phyloP scores from a whole-genome alignment of 345 rosid species.

The Linum lewisii region DNA sequence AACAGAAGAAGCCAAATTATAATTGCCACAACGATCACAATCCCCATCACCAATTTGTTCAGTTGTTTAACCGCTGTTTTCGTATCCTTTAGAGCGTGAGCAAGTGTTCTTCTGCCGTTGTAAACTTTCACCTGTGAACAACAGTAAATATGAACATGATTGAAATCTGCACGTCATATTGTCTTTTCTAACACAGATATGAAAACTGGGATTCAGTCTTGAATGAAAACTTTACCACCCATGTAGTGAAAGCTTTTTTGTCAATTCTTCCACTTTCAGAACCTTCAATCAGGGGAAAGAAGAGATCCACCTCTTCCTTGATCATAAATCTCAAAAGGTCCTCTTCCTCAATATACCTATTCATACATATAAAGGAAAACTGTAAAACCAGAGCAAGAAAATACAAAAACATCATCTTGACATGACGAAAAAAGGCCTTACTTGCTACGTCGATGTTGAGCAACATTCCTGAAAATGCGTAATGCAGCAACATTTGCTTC shows the following conservation, averaged over 20 bases:
- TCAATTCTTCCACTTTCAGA: background rate
- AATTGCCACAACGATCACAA: background rate
- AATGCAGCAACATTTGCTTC: constrained; percentile 70
- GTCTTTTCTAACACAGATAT: too few species aligned
- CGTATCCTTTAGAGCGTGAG: background rate
- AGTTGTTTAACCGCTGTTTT: constrained; percentile 1
- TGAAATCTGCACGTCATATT: too few species aligned
- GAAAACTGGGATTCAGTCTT: too few species aligned
- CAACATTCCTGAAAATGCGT: constrained; percentile 52
- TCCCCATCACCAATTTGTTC: background rate
- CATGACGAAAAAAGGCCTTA: too few species aligned
- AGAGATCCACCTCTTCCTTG: constrained; percentile 1
- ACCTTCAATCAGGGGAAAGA: background rate
- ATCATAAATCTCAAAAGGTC: background rate
- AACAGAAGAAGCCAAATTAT: background rate
- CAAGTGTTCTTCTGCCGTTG: background rate
- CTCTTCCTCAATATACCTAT: constrained; percentile 1
- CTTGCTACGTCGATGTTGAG: constrained; percentile 32
- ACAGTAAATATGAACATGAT: too few species aligned
- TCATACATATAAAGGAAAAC: background rate
- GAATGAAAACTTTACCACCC: background rate
- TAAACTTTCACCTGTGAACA: background rate
- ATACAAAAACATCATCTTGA: constrained; percentile 5
- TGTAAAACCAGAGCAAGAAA: too few species aligned
- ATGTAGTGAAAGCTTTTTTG: background rate